phyloP scores from a whole-genome alignment of 2,329 filamentous ascomycete genomes.

The Pseudogymnoascus sp. region DNA sequence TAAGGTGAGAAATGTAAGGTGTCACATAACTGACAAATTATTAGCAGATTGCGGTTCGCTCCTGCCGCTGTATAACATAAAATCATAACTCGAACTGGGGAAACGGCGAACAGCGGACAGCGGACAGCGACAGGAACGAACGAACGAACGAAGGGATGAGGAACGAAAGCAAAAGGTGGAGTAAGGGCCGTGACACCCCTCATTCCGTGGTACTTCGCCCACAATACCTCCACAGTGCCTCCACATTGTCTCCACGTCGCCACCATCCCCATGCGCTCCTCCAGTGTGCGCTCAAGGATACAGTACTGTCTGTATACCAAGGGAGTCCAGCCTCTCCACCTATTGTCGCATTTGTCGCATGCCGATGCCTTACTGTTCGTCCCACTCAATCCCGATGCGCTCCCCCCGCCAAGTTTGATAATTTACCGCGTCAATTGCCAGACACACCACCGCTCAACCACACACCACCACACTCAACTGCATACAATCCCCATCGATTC shows the following conservation, averaged over 20 bases:
- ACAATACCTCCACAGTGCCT: background rate
- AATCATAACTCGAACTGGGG: too few species aligned
- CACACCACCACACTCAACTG: background rate
- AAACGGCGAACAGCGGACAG: too few species aligned
- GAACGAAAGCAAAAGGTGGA: background rate
- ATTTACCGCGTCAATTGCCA: background rate
- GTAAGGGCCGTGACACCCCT: conserved; percentile 1
- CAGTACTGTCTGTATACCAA: background rate
- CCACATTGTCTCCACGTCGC: background rate
- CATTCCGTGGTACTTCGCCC: background rate
- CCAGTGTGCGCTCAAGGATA: background rate
- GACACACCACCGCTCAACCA: background rate
- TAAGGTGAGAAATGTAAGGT: background rate
- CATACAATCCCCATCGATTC: background rate
- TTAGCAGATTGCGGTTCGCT: background rate
- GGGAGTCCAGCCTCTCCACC: background rate
- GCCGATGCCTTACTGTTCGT: background rate
- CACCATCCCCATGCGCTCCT: background rate
- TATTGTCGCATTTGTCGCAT: background rate
- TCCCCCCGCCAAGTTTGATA: background rate
- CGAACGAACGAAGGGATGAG: too few species aligned
- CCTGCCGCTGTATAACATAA: background rate
- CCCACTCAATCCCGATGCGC: background rate
- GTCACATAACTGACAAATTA: background rate
- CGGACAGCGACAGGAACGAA: too few species aligned